Evolutionary conservation across 805 yeast species (phyloP).

Genomic region (Sugiyamaella valdiviana): DNA sequence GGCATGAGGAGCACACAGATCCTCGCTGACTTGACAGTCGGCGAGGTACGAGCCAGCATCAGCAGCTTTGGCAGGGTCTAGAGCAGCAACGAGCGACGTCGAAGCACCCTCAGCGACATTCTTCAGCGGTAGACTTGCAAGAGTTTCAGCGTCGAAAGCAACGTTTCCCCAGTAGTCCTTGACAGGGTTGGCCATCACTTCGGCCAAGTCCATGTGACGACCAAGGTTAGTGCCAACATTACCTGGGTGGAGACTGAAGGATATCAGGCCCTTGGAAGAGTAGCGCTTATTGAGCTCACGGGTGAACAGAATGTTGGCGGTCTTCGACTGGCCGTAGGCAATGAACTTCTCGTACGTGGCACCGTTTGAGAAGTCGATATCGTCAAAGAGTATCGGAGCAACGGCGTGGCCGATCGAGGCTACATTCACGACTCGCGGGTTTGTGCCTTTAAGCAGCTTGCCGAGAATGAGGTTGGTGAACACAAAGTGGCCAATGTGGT

Average conservation of each 20-base stretch:
- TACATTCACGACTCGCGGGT: conserved; percentile 8
- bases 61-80: conserved; percentile 4
- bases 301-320: conserved; percentile 12
- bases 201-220: conserved; percentile 7
- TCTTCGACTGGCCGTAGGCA: conserved; percentile 16
- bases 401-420: conserved; percentile 7
- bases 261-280: conserved; percentile 2
- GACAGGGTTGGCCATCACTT: neutral
- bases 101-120: conserved; percentile 7
- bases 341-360: conserved; percentile 6
- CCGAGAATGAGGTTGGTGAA: conserved; percentile 41
- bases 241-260: conserved; percentile 15
- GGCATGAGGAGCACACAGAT: conserved; percentile 3
- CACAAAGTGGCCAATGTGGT: conserved; percentile 68
- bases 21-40: conserved; percentile 7
- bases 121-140: neutral
- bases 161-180: conserved; percentile 6
- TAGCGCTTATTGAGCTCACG: conserved; percentile 4
- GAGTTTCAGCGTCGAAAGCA: neutral
- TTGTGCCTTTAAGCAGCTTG: conserved; percentile 3
- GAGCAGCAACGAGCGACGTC: conserved; percentile 9
- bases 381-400: conserved; percentile 13
- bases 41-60: conserved; percentile 3
- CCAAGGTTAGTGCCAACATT: conserved; percentile 11
- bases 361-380: conserved; percentile 8